Conservation (phyloP, 345 rosid genomes). For the Brassica cretica region DNA sequence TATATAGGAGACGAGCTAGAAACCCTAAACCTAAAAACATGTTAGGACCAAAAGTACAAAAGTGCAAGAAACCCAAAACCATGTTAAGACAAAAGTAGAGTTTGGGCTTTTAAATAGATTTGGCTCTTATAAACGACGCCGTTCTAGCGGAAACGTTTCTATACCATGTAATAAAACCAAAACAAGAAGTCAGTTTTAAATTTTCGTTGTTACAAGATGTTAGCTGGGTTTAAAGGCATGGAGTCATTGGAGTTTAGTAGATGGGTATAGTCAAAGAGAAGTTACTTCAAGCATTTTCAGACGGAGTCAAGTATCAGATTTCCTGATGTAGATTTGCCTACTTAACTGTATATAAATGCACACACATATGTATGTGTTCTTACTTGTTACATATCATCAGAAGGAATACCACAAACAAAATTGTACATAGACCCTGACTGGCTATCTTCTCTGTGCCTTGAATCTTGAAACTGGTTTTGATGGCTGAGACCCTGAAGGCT, state of each 20-base stretch:
- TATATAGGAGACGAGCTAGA: conserved; percentile 11
- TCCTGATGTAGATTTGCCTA: conserved; percentile 5
- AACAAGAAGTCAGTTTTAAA: no score
- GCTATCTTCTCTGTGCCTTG: conserved; percentile 30
- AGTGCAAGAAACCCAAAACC: no score
- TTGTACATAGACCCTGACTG: background rate
- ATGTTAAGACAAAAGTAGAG: no score
- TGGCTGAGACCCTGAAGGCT: conserved; percentile 55
- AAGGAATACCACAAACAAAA: conserved; percentile 16
- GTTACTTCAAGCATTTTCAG: conserved; percentile 48
- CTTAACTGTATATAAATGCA: conserved; percentile 1
- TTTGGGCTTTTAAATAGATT: no score
- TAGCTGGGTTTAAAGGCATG: no score
- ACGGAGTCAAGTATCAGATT: background rate
- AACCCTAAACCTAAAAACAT: conserved; percentile 28
- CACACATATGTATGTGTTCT: conserved; percentile 14
- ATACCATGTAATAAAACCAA: no score
- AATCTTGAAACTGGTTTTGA: conserved; percentile 79
- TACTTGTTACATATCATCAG: conserved; percentile 5
- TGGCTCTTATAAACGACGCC: no score
- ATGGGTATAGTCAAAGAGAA: background rate
- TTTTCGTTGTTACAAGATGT: no score
- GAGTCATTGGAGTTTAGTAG: no score
- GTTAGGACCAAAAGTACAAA: background rate
- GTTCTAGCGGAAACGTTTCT: no score